Evolutionary conservation across 1,284 basidiomycete genomes (phyloP), one percentile per base, ranked within the genome.

Genomic region (Cerioporus squamosus): DNA sequence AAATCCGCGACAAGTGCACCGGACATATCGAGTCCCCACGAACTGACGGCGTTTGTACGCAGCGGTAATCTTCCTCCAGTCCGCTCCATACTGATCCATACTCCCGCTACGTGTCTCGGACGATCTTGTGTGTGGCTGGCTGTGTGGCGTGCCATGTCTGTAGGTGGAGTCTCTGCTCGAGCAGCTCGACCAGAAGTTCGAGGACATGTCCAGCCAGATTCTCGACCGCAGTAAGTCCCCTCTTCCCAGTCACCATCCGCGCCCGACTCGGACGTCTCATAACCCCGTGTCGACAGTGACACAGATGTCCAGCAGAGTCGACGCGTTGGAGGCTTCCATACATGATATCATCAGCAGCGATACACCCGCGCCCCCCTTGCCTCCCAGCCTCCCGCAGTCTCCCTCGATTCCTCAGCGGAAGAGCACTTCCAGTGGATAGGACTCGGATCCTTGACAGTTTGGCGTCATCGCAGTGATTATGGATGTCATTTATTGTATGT

Each of bases 231-330:
- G 91, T 93, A 69, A 64, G 88, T 79, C 51, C 38, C n/a, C 23
- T 45, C 45, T 22, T 44, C 36, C 45, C 47, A 14, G 42, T 40
- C 47, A 36, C 33, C 51, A 51, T 53, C 46, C 44, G 46, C 53
- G 43, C 38, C 43, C 43, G 45, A 18, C 57, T 24, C 50, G 33
- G 24, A 49, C 50, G 46, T 54, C 44, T 33, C 53, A 24, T 53
- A 20, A 58, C 53, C 50, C 56, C 51, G 33, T 53, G 48, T 39
- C 44, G 24, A 46, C 69, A 93, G 91, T 93, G 91, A 81, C 77
- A 53, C 88, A 91, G 70, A 93, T 93, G 91, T 93, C 91, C 4
- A 81, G 82, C 42, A 82, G 91, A 45, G 91, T 93, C n/a, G 91
- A 93, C 66, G 83, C 89, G 6, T 78, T 93, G 24, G 91, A 93